Percentiles rank a stretch among this genome's conserved stretches.
These are phyloP conservation scores for Colletotrichum cuscutae DNA, from an alignment of 2,329 filamentous ascomycete species.

Conservation along the genomic window DNA sequence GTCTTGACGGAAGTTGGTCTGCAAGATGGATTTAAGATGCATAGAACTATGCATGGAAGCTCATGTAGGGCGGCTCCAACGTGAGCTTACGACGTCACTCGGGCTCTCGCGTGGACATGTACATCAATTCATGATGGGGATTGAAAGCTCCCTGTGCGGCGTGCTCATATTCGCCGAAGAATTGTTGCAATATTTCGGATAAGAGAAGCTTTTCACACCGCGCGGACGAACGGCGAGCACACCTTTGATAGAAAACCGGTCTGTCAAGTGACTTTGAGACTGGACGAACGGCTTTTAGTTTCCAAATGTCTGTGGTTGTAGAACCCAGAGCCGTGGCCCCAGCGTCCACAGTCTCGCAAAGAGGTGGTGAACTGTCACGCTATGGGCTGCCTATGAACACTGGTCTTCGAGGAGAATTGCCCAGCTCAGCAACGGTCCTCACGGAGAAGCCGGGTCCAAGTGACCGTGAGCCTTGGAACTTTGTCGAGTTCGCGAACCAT, in stretches of 20 bases:
- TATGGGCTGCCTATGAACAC: not conserved
- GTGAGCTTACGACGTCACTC: conserved; percentile 10
- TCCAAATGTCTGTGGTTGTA: not conserved
- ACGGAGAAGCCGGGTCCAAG: not conserved
- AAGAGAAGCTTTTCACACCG: not conserved
- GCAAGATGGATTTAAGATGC: not conserved
- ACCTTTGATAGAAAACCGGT: conserved; percentile 1
- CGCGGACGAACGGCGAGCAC: not conserved
- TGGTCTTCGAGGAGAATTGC: conserved; percentile 5
- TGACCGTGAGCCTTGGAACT: not conserved
- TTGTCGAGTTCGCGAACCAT: not conserved
- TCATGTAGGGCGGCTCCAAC: not conserved
- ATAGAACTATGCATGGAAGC: conserved; percentile 27
- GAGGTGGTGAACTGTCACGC: not conserved
- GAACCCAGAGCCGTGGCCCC: not conserved
- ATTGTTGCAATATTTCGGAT: not conserved
- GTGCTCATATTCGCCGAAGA: conserved; percentile 5
- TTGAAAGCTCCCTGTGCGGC: not conserved
- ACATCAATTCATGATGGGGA: not conserved
- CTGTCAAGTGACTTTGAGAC: not conserved
- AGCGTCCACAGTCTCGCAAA: conserved; percentile 8
- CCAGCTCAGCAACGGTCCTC: not conserved
- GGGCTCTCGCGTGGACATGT: not conserved
- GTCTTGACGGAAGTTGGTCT: not conserved
- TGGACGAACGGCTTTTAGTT: conserved; percentile 11